A percentile compares a stretch with the other conserved stretches of the same genome.
These are phyloP conservation scores for Wallacemonas collosoma DNA, from an alignment of 208 protist species.

Conservation along the genomic window DNA sequence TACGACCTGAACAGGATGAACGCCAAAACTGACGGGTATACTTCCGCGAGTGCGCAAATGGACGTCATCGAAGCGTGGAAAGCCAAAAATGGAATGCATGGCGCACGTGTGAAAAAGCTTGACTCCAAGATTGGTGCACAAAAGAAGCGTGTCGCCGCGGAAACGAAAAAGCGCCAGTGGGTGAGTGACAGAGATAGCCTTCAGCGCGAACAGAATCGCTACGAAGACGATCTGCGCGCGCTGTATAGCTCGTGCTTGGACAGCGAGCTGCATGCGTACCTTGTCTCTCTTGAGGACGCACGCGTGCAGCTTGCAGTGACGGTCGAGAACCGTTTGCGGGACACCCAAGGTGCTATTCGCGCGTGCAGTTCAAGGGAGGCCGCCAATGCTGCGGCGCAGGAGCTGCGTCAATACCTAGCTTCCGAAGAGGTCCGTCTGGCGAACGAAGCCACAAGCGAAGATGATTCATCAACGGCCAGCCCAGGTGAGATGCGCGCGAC, in stretches of 20 bases:
- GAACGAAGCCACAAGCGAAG: not conserved
- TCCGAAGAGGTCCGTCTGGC: not conserved
- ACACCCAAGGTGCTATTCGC: not conserved
- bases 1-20: not conserved
- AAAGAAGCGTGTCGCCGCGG: constrained; percentile 12
- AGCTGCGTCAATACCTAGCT: not conserved
- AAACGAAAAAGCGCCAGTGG: constrained; percentile 25
- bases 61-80: constrained; percentile 14
- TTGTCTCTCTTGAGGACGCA: not conserved
- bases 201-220: constrained; percentile 27
- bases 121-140: constrained; percentile 7
- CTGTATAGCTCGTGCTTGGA: not conserved
- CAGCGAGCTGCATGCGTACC: not conserved
- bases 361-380: not conserved
- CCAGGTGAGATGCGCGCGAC: not conserved
- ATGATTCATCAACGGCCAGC: not conserved
- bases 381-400: not conserved
- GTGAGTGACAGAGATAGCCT: constrained; percentile 34
- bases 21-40: not conserved
- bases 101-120: constrained; percentile 7
- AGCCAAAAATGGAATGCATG: constrained; percentile 5
- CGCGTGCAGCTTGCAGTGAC: not conserved
- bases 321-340: not conserved
- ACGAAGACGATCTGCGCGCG: constrained; percentile 15
- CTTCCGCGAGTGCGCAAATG: constrained; percentile 2